Conservation (phyloP, 805 yeast genomes). For the Candida vaughaniae region DNA sequence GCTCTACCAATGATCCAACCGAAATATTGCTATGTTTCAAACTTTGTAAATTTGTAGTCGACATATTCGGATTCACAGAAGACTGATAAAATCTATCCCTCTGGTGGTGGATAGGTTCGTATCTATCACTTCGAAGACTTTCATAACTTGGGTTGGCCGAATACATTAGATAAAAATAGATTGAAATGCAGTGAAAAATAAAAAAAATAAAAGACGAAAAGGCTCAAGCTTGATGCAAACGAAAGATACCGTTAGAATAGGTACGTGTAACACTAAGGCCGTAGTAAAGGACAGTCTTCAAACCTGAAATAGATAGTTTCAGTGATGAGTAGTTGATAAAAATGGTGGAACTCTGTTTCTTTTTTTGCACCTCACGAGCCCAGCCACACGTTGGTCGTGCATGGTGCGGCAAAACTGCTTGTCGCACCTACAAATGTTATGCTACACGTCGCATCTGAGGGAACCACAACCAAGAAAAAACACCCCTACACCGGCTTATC, state of each 20-base stretch:
- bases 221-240: no score
- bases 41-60: conserved; percentile 32
- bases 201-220: no score
- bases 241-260: not conserved
- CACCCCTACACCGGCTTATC: no score
- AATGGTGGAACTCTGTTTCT: not conserved
- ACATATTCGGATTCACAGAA: conserved; percentile 34
- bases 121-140: conserved; percentile 4
- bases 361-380: not conserved
- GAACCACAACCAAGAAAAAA: no score
- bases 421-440: no score
- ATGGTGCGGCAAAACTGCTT: no score
- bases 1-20: conserved; percentile 4
- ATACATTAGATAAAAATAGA: conserved; percentile 6
- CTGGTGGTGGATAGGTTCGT: no score
- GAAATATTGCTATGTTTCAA: conserved; percentile 11
- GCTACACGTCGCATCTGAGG: no score
- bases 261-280: no score
- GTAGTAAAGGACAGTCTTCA: no score
- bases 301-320: no score
- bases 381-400: not conserved
- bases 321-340: not conserved
- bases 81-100: conserved; percentile 10
- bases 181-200: not conserved
- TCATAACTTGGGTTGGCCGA: conserved; percentile 17